These are phyloP conservation scores for Mucor lusitanicus DNA, from an alignment of 371 early-diverging fungal genomes.

Conservation along the genomic window DNA sequence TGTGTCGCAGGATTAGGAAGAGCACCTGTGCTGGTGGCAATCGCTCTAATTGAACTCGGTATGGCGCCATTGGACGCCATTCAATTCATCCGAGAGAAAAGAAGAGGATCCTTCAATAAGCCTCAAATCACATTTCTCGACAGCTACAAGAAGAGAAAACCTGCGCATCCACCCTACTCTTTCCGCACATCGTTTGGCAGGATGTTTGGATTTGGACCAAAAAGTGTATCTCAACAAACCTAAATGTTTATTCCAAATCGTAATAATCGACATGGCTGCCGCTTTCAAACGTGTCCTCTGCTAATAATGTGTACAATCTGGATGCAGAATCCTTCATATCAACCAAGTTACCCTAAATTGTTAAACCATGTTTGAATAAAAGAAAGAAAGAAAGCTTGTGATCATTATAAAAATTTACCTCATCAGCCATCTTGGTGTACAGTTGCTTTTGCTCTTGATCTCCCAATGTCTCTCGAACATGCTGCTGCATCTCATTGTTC, in stretches of 20 bases:
- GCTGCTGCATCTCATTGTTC: conserved; percentile 85
- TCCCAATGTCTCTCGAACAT: conserved; percentile 73
- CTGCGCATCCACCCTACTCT: conserved; percentile 15
- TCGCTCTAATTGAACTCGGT: conserved; percentile 83
- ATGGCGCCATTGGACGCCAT: conserved; percentile 81
- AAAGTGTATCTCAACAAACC: conserved; percentile 17
- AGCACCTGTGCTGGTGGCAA: conserved; percentile 73
- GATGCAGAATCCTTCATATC: conserved; percentile 69
- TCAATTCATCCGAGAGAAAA: conserved; percentile 70
- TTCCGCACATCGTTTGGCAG: conserved; percentile 17
- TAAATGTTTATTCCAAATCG: conserved; percentile 45
- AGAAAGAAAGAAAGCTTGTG: background rate
- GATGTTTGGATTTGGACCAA: conserved; percentile 25
- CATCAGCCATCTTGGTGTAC: conserved; percentile 63
- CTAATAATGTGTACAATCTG: conserved; percentile 60
- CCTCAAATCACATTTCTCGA: conserved; percentile 72
- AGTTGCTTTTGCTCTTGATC: conserved; percentile 66
- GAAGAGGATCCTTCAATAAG: conserved; percentile 84
- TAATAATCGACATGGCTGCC: conserved; percentile 86
- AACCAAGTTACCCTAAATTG: conserved; percentile 67
- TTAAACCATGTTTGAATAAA: background rate
- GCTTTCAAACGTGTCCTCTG: conserved; percentile 59
- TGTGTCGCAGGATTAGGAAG: conserved; percentile 87
- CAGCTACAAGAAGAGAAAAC: conserved; percentile 31
- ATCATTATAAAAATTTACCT: conserved; percentile 29